Evolutionary conservation across 164 flowering plant genomes (phyloP), one percentile per base, ranked within the genome.

Genomic region (Taxillus chinensis): DNA sequence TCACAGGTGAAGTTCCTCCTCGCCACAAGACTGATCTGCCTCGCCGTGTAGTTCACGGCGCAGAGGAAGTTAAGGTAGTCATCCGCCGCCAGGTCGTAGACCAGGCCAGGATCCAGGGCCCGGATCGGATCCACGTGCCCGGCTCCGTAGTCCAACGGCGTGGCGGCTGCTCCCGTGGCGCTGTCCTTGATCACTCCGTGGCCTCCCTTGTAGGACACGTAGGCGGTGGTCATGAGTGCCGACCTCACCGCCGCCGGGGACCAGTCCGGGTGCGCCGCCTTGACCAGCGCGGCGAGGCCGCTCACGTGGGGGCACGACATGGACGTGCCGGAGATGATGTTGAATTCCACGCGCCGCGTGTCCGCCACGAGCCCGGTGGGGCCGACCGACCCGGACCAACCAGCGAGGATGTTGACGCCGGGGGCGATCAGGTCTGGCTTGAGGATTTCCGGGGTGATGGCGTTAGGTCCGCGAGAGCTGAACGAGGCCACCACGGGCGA

Each of bases 151-250:
- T 58, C 61, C 45, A 71, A 67, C 16, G 74, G 67, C 6, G 70
- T 71, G 0, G 70, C 59, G n/a, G 62, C 50, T 16, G 39, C 8
- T 0, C 67, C 64, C 3, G 64, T 71, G 5, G 70, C 63, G 27
- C 46, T 8, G 38, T 71, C 74, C 16, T 11, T 10, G 2, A 71
- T 53, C 7, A 8, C 41, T 9, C 53, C 37, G 3, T 73, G 73
- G 14, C 48, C 73, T 14, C 48, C 17, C 4, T 59, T 62, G 61
- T 66, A 56, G 9, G 41, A 10, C 0, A 41, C 59, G 17, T 69
- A 69, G 8, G 76, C 73, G 2, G 76, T 73, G 3, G 76, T 73
- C 70, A 73, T 66, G 9, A 73, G 62, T 3, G 77, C 74, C 3
- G 77, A 74, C 3, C 55, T 45, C 0, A 67, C 57, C 45, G 68